Percentiles rank a stretch among this genome's conserved stretches.
phyloP scores from a whole-genome alignment of 1,284 basidiomycete genomes.

The Fistulina hepatica region DNA sequence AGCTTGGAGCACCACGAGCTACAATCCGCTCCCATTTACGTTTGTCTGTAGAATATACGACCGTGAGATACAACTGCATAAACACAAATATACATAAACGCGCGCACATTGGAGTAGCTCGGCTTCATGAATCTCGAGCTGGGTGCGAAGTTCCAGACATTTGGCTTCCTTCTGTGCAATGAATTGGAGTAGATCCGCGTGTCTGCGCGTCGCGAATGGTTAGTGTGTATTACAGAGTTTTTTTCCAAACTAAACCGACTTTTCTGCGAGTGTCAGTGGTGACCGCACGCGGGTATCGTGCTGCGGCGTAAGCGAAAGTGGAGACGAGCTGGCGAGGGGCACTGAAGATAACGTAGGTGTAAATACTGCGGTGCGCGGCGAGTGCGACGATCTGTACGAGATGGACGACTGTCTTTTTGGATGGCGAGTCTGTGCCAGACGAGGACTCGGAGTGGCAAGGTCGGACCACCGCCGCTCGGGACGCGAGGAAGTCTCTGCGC shows the following conservation, averaged over 20 bases:
- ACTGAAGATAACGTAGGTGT: no score
- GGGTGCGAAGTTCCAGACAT: constrained; percentile 66
- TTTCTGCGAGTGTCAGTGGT: constrained; percentile 52
- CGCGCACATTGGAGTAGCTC: constrained; percentile 51
- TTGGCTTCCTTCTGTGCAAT: constrained; percentile 77
- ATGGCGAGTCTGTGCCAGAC: no score
- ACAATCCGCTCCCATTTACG: constrained; percentile 69
- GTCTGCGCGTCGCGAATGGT: constrained; percentile 37
- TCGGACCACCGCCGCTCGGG: no score
- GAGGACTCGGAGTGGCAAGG: no score
- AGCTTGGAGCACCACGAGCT: constrained; percentile 8
- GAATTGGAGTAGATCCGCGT: constrained; percentile 63
- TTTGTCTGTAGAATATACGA: constrained; percentile 50
- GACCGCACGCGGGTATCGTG: constrained; percentile 20
- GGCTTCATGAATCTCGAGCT: constrained; percentile 56
- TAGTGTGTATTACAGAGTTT: constrained; percentile 1
- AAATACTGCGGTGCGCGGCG: no score
- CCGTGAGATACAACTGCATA: neutral
- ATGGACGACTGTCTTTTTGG: constrained; percentile 63
- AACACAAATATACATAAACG: constrained; percentile 3
- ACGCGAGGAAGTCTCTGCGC: no score
- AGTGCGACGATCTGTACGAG: constrained; percentile 35
- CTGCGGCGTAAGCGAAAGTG: constrained; percentile 10
- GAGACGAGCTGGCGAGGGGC: constrained; percentile 12
- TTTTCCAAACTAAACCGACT: constrained; percentile 25